Base-by-base conservation (phyloP, 1,284 basidiomycete species). In the Grifola frondosa region DNA sequence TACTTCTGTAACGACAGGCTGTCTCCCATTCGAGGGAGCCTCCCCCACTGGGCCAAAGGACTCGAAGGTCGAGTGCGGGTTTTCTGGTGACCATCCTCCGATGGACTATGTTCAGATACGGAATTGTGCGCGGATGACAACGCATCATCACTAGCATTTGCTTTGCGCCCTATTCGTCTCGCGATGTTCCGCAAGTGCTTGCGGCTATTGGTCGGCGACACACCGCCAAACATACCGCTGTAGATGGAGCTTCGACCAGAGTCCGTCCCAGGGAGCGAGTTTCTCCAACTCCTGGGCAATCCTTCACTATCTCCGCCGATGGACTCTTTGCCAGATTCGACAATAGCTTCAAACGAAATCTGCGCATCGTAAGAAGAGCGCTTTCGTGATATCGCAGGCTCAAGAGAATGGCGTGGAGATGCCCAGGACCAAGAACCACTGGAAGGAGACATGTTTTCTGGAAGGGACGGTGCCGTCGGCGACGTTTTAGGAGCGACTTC, bases 121-220 rank as follows among this genome's bases (percentile, higher is more conserved):
- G 78, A 80, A 38, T 69, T 70, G 19, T 66, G 64, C 2, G 64
- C 63, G 4, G 75, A 77, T 2, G 72, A 73, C 7, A 71, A 61
- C 1, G 63, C 70, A 15, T 75, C 78, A 46, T 77, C 77, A 35
- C 73, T 77, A 36, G 66, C 66, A 21, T 60, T 50, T 16, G 52
- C 59, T 29, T 54, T 64, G 28, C 64, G 61, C 16, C 65, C 63
- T 23, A 68, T 64, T 46, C 70, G 68, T 40, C 64, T 57, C 6
- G 67, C 66, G 26, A 73, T 44, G 19, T 69, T 66, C 17, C 66
- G 65, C 16, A 75, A 51, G 38, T 70, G 67, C 22, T 66, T 56
- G 22, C 65, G 69, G 40, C 69, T 72, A 42, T 65, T 72, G 9
- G 68, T 56, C 1, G 78, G 70, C 1, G 75, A 77, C 29, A 66